Conservation (phyloP, 352 stramenopile species). For the Aphanomyces euteiches region DNA sequence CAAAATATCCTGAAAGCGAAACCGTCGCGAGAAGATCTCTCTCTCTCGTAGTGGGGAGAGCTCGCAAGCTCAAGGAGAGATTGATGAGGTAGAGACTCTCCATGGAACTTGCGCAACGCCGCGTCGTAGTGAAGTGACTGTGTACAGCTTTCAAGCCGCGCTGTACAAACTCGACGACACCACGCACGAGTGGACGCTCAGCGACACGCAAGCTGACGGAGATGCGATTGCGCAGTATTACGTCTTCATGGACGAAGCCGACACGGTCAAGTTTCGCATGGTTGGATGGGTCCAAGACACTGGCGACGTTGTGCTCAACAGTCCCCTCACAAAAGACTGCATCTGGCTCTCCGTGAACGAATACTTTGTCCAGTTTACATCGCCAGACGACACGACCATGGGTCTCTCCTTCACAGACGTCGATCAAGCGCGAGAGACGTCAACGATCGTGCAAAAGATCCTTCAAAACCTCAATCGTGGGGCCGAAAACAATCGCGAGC, state of each 20-base stretch:
- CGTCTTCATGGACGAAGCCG: conserved; percentile 26
- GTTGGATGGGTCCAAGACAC: conserved; percentile 27
- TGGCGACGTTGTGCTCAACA: conserved; percentile 26
- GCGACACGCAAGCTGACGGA: not conserved
- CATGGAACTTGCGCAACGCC: not conserved
- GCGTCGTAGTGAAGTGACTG: conserved; percentile 5
- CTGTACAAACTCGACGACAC: conserved; percentile 20
- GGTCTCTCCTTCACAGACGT: conserved; percentile 20
- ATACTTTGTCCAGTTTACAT: conserved; percentile 29
- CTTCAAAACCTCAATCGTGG: not conserved
- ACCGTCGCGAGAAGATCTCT: no score
- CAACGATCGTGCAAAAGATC: conserved; percentile 19
- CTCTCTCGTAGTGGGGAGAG: no score
- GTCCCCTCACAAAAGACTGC: conserved; percentile 23
- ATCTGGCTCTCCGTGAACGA: conserved; percentile 28
- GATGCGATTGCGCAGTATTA: conserved; percentile 20
- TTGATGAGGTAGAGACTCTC: no score
- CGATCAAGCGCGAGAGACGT: conserved; percentile 15
- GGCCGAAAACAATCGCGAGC: not conserved
- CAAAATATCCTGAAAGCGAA: no score
- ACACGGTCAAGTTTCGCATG: conserved; percentile 12
- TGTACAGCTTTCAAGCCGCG: conserved; percentile 23
- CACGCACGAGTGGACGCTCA: conserved; percentile 20
- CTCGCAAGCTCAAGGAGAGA: no score
- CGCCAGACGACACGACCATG: conserved; percentile 4